phyloP scores from a whole-genome alignment of 2,329 filamentous ascomycete species.

The Diaporthe vaccinii region DNA sequence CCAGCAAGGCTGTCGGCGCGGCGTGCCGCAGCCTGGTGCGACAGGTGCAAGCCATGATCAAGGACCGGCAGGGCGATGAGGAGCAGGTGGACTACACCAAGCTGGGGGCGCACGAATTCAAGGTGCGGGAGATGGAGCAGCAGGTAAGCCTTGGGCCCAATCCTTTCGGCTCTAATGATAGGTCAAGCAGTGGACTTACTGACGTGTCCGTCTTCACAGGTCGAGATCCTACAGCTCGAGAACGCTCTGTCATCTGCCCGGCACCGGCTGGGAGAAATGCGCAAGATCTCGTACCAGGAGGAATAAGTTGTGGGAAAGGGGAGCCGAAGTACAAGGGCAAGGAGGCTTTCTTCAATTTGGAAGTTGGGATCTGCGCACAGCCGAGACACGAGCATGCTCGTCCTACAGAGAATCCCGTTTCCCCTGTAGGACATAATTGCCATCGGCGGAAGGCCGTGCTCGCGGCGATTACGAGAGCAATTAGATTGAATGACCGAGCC shows the following conservation, averaged over 20 bases:
- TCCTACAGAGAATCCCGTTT: not conserved
- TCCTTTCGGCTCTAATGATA: not conserved
- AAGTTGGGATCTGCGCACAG: not conserved
- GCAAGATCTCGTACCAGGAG: conserved; percentile 94
- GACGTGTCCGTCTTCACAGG: conserved; percentile 64
- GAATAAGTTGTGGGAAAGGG: conserved; percentile 59
- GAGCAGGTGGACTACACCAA: conserved; percentile 90
- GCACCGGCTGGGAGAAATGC: conserved; percentile 93
- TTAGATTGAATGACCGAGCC: conserved; percentile 16
- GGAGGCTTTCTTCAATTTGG: not conserved
- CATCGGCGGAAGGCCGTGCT: not conserved
- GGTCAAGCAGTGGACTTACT: not conserved
- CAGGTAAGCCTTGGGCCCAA: conserved; percentile 76
- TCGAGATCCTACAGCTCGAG: conserved; percentile 96
- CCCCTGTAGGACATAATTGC: not conserved
- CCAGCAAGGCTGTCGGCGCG: conserved; percentile 91
- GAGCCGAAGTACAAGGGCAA: not conserved
- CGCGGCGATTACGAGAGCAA: not conserved
- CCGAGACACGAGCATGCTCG: not conserved
- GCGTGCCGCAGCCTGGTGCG: conserved; percentile 90
- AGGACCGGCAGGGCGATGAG: conserved; percentile 84
- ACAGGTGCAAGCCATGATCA: conserved; percentile 95
- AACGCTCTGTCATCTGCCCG: conserved; percentile 85
- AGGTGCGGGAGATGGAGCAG: conserved; percentile 99
- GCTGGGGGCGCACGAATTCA: conserved; percentile 95